Base-by-base conservation (phyloP, 2,329 filamentous ascomycete species). In the Fonsecaea multimorphosa region DNA sequence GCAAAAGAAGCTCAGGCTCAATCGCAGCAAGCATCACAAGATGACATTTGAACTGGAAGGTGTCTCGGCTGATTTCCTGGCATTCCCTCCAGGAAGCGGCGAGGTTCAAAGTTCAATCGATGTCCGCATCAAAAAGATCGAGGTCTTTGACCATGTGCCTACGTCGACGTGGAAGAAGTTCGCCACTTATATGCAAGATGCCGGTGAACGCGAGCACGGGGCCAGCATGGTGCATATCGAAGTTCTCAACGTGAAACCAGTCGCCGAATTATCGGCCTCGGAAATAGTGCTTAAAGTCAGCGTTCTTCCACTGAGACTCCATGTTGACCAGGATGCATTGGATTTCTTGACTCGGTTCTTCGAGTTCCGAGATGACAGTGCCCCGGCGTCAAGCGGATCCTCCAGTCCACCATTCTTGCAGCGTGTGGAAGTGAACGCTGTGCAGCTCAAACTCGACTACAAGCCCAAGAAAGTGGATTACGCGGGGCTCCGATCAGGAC, bases 151-250 rank as follows among this genome's bases (percentile, higher is more conserved):
- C 76, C 92, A 97, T 74, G 86, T 99, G 1, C 92, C 93, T 1
- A 94, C 92, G 0, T 99, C 95, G 2, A 97, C 94, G 0, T 99
- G 96, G 96, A 96, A 91, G 77, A 99, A 97, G 76, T 99, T 99
- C 79, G 89, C 92, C 14, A 98, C 94, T 0, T 97, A 97, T 73
- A 91, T 96, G 80, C 88, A 91, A 65, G 92, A 96, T 74, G 89
- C 89, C 11, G 91, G 91, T n/a, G 89, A 92, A 73, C 87, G 93
- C 56, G 92, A 98, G 78, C 90, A 91, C 78, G 90, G 89, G 19
- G 90, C 90, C 14, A 92, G 89, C 73, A 97, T 98, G 93, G 85
- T 95, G 16, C 93, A 97, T 74, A 81, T 98, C 8, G 91, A 97
- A 75, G 81, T 98, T 5, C 82, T 96, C 63, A 97, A 91, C 61